Evolutionary conservation across 2,329 filamentous ascomycete genomes (phyloP).

Genomic region (Phoma herbarum): DNA sequence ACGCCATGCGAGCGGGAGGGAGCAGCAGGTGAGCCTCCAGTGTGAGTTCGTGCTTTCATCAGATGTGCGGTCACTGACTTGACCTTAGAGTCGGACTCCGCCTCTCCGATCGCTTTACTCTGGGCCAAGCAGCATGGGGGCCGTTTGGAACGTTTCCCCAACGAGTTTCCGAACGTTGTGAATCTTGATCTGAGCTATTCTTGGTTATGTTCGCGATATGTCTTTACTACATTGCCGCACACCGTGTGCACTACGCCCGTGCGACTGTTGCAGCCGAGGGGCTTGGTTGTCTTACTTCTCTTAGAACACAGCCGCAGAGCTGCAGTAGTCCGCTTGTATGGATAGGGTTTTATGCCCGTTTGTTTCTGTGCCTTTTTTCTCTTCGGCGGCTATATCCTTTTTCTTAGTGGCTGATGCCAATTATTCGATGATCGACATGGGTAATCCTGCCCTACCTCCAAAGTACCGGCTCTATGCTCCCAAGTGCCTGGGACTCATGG

Average conservation of each 20-base stretch:
- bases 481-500: constrained; percentile 3
- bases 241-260: constrained; percentile 8
- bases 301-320: constrained; percentile 12
- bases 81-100: constrained; percentile 49
- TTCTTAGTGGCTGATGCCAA: constrained; percentile 18
- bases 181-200: constrained; percentile 10
- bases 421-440: constrained; percentile 7
- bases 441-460: constrained; percentile 9
- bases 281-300: not conserved
- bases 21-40: constrained; percentile 52
- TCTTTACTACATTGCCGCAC: constrained; percentile 1
- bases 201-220: constrained; percentile 9
- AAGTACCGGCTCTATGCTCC: constrained; percentile 12
- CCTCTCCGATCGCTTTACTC: constrained; percentile 54
- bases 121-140: constrained; percentile 45
- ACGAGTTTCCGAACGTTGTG: constrained; percentile 20
- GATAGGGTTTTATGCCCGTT: constrained; percentile 14
- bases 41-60: constrained; percentile 38
- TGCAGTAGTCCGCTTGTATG: constrained; percentile 7
- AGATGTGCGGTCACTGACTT: constrained; percentile 33
- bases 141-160: constrained; percentile 35
- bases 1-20: constrained; percentile 48
- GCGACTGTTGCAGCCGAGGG: constrained; percentile 9
- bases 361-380: constrained; percentile 11
- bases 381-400: constrained; percentile 18